Conservation (phyloP, 2,329 filamentous ascomycete species). For the Fusarium buxicola region DNA sequence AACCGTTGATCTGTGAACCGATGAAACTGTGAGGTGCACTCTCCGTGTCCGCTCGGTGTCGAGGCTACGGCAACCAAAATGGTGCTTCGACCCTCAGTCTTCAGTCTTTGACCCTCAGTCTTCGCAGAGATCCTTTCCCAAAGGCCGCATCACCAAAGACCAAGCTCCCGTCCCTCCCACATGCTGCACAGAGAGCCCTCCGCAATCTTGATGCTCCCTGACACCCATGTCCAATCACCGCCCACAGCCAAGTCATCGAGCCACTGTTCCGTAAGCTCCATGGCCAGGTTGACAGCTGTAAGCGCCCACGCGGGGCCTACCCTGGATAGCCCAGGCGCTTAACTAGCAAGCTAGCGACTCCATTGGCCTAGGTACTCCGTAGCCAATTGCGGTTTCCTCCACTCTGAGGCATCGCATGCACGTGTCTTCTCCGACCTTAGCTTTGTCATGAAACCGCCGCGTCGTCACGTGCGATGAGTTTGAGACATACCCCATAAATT, state of each 20-base stretch:
- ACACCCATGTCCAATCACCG: constrained; percentile 24
- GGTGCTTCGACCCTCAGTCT: neutral
- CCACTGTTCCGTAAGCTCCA: constrained; percentile 7
- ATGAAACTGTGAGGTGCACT: too few species aligned
- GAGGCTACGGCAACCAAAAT: neutral
- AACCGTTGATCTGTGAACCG: neutral
- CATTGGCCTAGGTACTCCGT: constrained; percentile 24
- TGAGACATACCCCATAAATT: neutral
- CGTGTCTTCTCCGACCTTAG: neutral
- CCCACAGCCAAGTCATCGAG: constrained; percentile 15
- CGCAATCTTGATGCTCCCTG: constrained; percentile 5
- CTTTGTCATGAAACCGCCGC: neutral
- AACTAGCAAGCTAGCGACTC: constrained; percentile 9
- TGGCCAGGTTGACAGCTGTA: constrained; percentile 24
- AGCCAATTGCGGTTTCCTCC: constrained; percentile 18
- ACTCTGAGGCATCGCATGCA: constrained; percentile 19
- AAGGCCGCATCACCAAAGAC: constrained; percentile 22
- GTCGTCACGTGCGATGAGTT: constrained; percentile 18
- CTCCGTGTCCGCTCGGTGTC: too few species aligned
- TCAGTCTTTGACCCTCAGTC: neutral
- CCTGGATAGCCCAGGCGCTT: constrained; percentile 19
- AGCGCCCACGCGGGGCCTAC: constrained; percentile 33
- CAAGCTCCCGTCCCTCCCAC: constrained; percentile 22
- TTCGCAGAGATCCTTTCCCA: neutral
- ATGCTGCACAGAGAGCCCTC: constrained; percentile 9